Conservation (phyloP, 176 grass and related monocot species). For the Raddia guianensis region DNA sequence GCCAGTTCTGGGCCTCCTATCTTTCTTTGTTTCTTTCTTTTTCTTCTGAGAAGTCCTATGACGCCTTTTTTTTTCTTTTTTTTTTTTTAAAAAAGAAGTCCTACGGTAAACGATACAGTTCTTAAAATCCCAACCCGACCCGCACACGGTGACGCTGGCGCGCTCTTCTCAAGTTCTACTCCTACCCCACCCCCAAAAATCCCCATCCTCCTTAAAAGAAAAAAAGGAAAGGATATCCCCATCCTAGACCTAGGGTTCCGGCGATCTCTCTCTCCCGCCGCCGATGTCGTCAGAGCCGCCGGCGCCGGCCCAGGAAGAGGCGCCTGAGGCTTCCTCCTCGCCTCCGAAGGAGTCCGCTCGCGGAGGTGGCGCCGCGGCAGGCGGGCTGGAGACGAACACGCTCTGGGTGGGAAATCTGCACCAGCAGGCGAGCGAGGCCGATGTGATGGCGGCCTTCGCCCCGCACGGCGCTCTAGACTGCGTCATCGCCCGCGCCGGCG, state of each 20-base stretch:
- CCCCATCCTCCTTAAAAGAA: not conserved
- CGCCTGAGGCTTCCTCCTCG: slow-evolving; percentile 18
- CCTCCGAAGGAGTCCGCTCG: slow-evolving; percentile 34
- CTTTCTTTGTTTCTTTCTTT: no score
- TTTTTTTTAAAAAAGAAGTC: no score
- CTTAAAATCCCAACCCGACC: no score
- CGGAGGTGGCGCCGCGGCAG: not conserved
- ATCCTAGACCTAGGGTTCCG: slow-evolving; percentile 24
- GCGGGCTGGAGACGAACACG: slow-evolving; percentile 46
- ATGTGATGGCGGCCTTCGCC: slow-evolving; percentile 53
- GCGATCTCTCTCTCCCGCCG: not conserved
- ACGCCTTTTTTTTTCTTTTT: no score
- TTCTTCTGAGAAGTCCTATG: no score
- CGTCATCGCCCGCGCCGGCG: slow-evolving; percentile 47
- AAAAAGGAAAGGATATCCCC: not conserved
- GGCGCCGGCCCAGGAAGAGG: not conserved
- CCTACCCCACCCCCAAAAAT: not conserved
- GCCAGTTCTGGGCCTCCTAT: no score
- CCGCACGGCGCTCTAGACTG: slow-evolving; percentile 76
- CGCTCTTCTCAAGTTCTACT: not conserved
- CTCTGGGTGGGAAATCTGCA: slow-evolving; percentile 75
- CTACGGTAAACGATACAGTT: no score
- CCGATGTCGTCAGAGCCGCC: slow-evolving; percentile 40
- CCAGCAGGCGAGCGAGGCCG: slow-evolving; percentile 44
- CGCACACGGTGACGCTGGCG: no score